A percentile compares a stretch with the other conserved stretches of the same genome.
Conservation (phyloP, 169 alveolate species). For the Eimeria acervulina region DNA sequence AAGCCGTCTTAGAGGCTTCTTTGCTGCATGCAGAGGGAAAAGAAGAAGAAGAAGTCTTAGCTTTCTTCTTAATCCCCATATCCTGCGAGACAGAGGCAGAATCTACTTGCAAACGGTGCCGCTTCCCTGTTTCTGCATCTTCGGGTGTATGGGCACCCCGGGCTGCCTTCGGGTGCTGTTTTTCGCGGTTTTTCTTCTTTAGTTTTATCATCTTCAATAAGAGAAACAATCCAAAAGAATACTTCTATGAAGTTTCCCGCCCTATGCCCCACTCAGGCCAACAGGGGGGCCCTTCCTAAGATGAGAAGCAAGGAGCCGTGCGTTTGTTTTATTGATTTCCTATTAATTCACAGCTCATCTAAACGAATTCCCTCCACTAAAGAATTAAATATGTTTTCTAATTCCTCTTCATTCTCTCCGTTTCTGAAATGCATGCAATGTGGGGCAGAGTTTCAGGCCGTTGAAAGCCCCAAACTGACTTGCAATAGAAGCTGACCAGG, state of each 20-base stretch:
- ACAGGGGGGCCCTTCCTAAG: too few species aligned
- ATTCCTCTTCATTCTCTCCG: not conserved
- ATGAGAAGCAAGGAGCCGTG: too few species aligned
- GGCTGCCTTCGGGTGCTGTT: not conserved
- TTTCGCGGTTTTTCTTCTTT: not conserved
- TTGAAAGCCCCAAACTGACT: not conserved
- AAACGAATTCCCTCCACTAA: too few species aligned
- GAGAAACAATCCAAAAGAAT: not conserved
- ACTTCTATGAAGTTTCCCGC: not conserved
- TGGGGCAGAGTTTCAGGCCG: slow-evolving; percentile 22
- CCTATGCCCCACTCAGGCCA: not conserved
- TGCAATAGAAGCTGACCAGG: not conserved
- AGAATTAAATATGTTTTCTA: too few species aligned
- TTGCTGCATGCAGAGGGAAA: not conserved
- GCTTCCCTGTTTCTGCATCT: not conserved
- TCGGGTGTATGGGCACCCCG: not conserved
- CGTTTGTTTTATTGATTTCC: too few species aligned
- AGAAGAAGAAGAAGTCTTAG: not conserved
- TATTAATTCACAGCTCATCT: too few species aligned
- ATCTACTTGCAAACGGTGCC: not conserved
- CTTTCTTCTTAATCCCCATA: not conserved
- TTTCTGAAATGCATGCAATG: not conserved
- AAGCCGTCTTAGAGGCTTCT: not conserved
- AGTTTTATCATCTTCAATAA: not conserved
- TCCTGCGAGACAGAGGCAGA: not conserved